Conservation (phyloP, 257 asterid genomes). For the Primulina huaijiensis region DNA sequence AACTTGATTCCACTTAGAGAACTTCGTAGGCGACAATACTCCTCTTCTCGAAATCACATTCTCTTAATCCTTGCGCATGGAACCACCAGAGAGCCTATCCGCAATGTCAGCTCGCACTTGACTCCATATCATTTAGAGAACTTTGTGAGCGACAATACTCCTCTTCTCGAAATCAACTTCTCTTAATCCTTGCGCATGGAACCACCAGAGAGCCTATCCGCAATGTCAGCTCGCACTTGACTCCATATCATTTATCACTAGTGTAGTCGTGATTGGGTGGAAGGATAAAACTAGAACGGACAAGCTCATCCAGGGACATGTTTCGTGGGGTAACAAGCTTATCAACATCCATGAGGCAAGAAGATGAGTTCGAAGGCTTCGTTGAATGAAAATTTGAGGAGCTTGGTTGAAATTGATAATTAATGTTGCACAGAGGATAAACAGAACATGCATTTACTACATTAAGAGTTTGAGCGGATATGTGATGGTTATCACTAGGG, state of each 20-base stretch:
- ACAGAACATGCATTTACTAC: slow-evolving; percentile 45
- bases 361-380: slow-evolving; percentile 28
- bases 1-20: slow-evolving; percentile 19
- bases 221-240: slow-evolving; percentile 73
- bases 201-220: slow-evolving; percentile 59
- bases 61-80: slow-evolving; percentile 31
- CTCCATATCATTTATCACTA: slow-evolving; percentile 31
- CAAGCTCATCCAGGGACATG: slow-evolving; percentile 19
- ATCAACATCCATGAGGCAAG: slow-evolving; percentile 27
- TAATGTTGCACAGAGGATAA: slow-evolving; percentile 54
- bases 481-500: slow-evolving; percentile 24
- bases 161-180: slow-evolving; percentile 28
- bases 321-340: slow-evolving; percentile 26
- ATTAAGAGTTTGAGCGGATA: slow-evolving; percentile 23
- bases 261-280: slow-evolving; percentile 24
- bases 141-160: slow-evolving; percentile 6
- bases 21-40: neutral
- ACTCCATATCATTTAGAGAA: slow-evolving; percentile 26
- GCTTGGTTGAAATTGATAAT: slow-evolving; percentile 32
- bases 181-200: slow-evolving; percentile 31
- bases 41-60: slow-evolving; percentile 29
- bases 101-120: slow-evolving; percentile 76
- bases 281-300: slow-evolving; percentile 19
- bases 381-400: slow-evolving; percentile 19
- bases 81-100: slow-evolving; percentile 57